These are phyloP conservation scores for Botrytis galanthina DNA, from an alignment of 2,329 filamentous ascomycete genomes.

Conservation along the genomic window DNA sequence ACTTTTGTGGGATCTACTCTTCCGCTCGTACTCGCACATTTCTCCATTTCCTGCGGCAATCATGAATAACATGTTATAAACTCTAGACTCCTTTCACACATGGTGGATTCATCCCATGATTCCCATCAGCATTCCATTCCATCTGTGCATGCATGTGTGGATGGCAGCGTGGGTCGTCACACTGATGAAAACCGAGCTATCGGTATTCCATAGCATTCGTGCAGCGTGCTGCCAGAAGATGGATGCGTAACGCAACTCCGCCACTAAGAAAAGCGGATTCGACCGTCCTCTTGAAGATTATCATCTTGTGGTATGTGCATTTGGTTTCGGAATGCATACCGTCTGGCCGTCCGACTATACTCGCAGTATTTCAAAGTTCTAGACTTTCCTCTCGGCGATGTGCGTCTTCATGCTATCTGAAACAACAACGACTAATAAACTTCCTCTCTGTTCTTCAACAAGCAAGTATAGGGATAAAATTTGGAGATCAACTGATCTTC, in stretches of 20 bases:
- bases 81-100: not conserved
- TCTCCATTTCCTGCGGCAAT: not conserved
- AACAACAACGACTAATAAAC: not conserved
- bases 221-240: not conserved
- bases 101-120: not conserved
- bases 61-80: too few relatives aligned
- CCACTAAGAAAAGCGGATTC: not conserved
- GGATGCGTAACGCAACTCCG: not conserved
- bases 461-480: not conserved
- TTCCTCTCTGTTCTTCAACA: not conserved
- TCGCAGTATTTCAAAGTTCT: not conserved
- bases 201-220: not conserved
- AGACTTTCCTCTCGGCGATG: not conserved
- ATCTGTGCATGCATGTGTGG: not conserved
- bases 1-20: not conserved
- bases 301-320: not conserved
- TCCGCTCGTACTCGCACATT: not conserved
- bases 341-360: not conserved
- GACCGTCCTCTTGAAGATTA: not conserved
- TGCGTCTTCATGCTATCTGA: not conserved
- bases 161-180: not conserved
- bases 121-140: not conserved
- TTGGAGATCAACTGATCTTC: not conserved
- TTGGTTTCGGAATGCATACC: not conserved
- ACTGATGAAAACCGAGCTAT: not conserved